These are phyloP conservation scores for Warburgia ugandensis DNA, from an alignment of 164 flowering plant species.

Conservation along the genomic window DNA sequence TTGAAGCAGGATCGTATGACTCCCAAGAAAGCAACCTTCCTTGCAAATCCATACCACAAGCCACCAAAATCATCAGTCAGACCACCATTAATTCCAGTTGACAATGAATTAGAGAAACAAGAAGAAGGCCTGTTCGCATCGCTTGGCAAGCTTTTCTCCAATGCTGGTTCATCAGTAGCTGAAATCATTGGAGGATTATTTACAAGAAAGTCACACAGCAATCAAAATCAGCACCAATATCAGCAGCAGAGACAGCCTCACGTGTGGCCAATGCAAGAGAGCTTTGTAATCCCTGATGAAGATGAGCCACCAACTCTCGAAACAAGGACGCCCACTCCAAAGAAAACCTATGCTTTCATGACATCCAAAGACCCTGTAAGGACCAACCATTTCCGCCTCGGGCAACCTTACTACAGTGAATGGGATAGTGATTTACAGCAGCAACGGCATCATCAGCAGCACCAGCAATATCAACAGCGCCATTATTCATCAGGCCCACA, in stretches of 20 bases:
- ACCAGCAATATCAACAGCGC: slow-evolving; percentile 32
- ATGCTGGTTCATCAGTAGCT: slow-evolving; percentile 33
- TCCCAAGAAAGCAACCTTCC: slow-evolving; percentile 13
- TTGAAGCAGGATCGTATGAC: slow-evolving; percentile 31
- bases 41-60: slow-evolving; percentile 44
- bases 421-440: slow-evolving; percentile 51
- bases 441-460: slow-evolving; percentile 34
- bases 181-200: slow-evolving; percentile 62
- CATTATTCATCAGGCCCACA: slow-evolving; percentile 53
- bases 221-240: slow-evolving; percentile 29
- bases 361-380: slow-evolving; percentile 69
- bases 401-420: slow-evolving; percentile 46
- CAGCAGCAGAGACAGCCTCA: slow-evolving; percentile 34
- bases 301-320: slow-evolving; percentile 89
- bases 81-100: slow-evolving; percentile 76
- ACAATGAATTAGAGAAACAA: slow-evolving; percentile 57
- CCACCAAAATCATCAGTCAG: slow-evolving; percentile 54
- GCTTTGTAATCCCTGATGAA: slow-evolving; percentile 67
- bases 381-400: slow-evolving; percentile 51
- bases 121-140: slow-evolving; percentile 75
- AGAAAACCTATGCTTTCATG: slow-evolving; percentile 89
- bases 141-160: slow-evolving; percentile 45
- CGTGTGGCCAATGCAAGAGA: slow-evolving; percentile 80
- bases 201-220: slow-evolving; percentile 39
- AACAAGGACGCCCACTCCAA: slow-evolving; percentile 68